phyloP scores from a whole-genome alignment of 371 early-diverging fungal species.

The Mortierella sp. region DNA sequence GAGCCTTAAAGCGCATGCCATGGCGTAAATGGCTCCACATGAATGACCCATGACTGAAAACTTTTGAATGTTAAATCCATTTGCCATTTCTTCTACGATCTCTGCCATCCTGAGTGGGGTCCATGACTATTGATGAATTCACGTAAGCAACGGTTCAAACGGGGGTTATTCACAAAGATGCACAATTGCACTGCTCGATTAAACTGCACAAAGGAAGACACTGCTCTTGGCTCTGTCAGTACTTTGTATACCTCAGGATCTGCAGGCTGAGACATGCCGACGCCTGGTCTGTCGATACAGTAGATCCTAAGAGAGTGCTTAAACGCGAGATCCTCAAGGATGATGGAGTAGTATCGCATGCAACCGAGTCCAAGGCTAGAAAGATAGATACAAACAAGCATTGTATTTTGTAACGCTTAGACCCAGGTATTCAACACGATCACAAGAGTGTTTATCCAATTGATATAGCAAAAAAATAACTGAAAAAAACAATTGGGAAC shows the following conservation, averaged over 20 bases:
- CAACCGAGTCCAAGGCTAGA: slow-evolving; percentile 56
- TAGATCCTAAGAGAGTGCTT: slow-evolving; percentile 56
- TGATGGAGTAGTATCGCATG: slow-evolving; percentile 57
- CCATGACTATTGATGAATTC: slow-evolving; percentile 23
- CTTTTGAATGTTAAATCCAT: slow-evolving; percentile 57
- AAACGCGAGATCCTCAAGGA: slow-evolving; percentile 56
- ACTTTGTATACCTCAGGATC: slow-evolving; percentile 47
- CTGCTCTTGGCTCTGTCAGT: neutral
- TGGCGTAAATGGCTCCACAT: slow-evolving; percentile 58
- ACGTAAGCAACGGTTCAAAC: neutral
- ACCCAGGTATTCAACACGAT: too few species aligned
- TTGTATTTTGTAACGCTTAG: too few species aligned
- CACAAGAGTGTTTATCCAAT: too few species aligned
- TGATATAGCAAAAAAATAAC: too few species aligned
- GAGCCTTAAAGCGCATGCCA: slow-evolving; percentile 56
- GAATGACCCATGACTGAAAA: slow-evolving; percentile 58
- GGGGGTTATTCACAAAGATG: neutral
- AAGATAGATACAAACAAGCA: neutral
- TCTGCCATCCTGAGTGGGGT: slow-evolving; percentile 51
- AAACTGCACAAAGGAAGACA: neutral
- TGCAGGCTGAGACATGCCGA: slow-evolving; percentile 53
- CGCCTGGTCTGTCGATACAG: slow-evolving; percentile 57
- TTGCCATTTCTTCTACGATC: slow-evolving; percentile 56
- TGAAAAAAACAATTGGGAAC: too few species aligned
- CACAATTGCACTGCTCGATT: neutral